phyloP scores from a whole-genome alignment of 179 eudicot species.

The Heliamphora pulchella region DNA sequence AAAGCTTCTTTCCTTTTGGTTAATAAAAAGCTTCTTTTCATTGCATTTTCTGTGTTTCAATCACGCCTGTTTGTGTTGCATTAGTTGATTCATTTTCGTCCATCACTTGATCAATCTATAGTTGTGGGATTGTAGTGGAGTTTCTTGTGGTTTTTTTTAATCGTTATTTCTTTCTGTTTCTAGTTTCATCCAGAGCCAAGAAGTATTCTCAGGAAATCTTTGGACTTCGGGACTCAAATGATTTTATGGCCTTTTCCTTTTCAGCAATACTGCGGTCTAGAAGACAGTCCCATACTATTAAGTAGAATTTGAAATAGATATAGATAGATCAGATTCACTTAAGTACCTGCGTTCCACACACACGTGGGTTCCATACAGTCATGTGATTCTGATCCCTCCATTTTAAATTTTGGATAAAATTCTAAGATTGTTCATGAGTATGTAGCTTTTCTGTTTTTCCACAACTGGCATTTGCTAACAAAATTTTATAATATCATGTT shows the following conservation, averaged over 20 bases:
- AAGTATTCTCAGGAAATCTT: not conserved
- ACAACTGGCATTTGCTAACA: slow-evolving; percentile 1
- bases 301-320: too few relatives aligned
- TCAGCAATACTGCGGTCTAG: not conserved
- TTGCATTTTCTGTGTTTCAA: not conserved
- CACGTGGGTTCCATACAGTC: slow-evolving; percentile 4
- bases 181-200: not conserved
- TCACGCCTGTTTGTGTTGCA: not conserved
- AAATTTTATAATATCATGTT: not conserved
- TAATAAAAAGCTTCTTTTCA: slow-evolving; percentile 2
- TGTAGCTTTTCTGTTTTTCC: slow-evolving; percentile 1
- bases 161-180: not conserved
- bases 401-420: too few relatives aligned
- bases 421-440: too few relatives aligned
- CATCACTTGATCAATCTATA: slow-evolving; percentile 1
- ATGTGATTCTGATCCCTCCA: too few relatives aligned
- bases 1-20: slow-evolving; percentile 5
- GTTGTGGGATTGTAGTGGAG: not conserved
- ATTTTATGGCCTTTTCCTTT: slow-evolving; percentile 13
- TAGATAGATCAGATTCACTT: too few relatives aligned
- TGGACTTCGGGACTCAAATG: not conserved
- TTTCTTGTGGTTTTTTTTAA: not conserved
- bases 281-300: too few relatives aligned
- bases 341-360: too few relatives aligned
- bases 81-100: not conserved